Base-by-base conservation (phyloP, 106 monocot species). In the Phalaenopsis aphrodite region DNA sequence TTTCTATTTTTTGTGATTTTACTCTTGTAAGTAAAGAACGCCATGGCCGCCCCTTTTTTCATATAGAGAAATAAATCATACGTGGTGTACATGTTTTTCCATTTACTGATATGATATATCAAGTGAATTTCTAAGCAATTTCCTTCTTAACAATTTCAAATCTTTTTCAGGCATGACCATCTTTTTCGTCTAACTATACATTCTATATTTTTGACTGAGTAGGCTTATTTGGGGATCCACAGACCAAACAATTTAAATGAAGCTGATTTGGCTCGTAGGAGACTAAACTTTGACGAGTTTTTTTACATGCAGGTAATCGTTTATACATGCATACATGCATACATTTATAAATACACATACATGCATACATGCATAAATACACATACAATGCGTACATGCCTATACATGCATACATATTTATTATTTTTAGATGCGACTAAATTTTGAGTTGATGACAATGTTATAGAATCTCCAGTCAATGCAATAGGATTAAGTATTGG, bases 221-320 rank as follows among this genome's bases (percentile, higher is more conserved):
- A 98, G 98, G 98, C 98, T 9, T 99, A 95, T 79, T 47, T 85
- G 73, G 89, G 94, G 79, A 95, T 99, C 75, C 98, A 99, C 75
- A 66, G 55, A 46, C 98, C 98, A 17, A 86, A 76, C 18, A 87
- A 78, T 81, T 81, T 89, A 82, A 58, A 80, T 87, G 93, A 95
- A 78, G 98, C 98, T 85, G 89, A 93, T 83, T 81, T 86, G 81
- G 98, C 94, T 83, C 94, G 98, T 14, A 91, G 92, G 78, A 94
- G 98, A 77, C 81, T 99, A 38, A 87, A 95, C 81, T 99, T 99
- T 89, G 98, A 99, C 76, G 98, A 99, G 41, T 99, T 99, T 83
- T 99, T 99, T 81, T 99, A 99, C 83, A 69, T 95, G 49, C 98
- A 98, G 94, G 98, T 98, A 89, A 78, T 30, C 30, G 30, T 30